Evolutionary conservation across 2,329 filamentous ascomycete genomes (phyloP).

Genomic region (Ophiostoma tasmaniense): DNA sequence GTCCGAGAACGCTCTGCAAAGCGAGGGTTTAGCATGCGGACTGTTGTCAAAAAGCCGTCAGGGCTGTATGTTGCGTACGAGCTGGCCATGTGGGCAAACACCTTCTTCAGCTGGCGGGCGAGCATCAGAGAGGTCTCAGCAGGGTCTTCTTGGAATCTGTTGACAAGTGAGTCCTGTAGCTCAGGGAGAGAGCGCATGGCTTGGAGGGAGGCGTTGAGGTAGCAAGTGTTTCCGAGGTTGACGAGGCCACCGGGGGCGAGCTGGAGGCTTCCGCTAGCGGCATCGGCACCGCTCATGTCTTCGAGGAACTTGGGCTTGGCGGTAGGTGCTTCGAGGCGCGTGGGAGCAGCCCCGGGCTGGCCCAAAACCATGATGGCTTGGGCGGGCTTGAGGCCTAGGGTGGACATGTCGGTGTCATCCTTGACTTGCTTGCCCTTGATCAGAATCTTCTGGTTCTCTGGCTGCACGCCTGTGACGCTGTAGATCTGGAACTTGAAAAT

Average conservation of each 20-base stretch:
- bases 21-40: slow-evolving; percentile 76
- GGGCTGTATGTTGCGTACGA: slow-evolving; percentile 85
- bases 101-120: slow-evolving; percentile 52
- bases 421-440: slow-evolving; percentile 93
- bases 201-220: slow-evolving; percentile 96
- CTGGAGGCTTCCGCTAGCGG: slow-evolving; percentile 63
- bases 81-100: slow-evolving; percentile 83
- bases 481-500: slow-evolving; percentile 94
- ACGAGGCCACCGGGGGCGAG: slow-evolving; percentile 65
- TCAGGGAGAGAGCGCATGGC: slow-evolving; percentile 82
- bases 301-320: slow-evolving; percentile 83
- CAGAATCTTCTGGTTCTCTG: slow-evolving; percentile 90
- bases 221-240: slow-evolving; percentile 96
- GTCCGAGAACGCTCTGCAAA: slow-evolving; percentile 84
- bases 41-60: slow-evolving; percentile 68
- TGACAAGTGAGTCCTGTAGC: slow-evolving; percentile 67
- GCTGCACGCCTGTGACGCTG: slow-evolving; percentile 91
- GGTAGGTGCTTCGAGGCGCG: slow-evolving; percentile 60
- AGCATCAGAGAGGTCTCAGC: slow-evolving; percentile 44
- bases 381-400: slow-evolving; percentile 74
- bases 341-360: slow-evolving; percentile 61
- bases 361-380: slow-evolving; percentile 96
- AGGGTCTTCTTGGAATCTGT: slow-evolving; percentile 38
- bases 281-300: slow-evolving; percentile 94
- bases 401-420: slow-evolving; percentile 81